These are phyloP conservation scores for Solanum chacoense DNA, from an alignment of 305 asterid species.

Conservation along the genomic window DNA sequence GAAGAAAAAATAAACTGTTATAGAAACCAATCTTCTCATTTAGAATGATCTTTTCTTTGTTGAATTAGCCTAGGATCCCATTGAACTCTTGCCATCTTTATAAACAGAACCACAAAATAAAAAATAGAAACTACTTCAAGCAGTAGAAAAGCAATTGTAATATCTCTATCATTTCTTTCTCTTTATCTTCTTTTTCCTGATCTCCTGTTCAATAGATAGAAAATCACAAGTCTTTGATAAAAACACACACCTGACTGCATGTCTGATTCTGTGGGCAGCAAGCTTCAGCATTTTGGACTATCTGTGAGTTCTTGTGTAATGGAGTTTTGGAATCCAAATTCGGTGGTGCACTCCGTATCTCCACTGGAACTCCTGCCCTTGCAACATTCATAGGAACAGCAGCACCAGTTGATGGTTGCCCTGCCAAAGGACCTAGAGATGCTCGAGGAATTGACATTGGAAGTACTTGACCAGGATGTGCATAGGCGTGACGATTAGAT, in stretches of 20 bases:
- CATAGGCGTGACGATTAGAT: slow-evolving; percentile 31
- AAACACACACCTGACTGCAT: slow-evolving; percentile 44
- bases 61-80: background rate
- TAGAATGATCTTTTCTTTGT: background rate
- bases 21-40: background rate
- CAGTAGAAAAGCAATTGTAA: background rate
- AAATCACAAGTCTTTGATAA: background rate
- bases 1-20: background rate
- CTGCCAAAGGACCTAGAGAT: slow-evolving; percentile 32
- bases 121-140: background rate
- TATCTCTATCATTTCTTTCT: background rate
- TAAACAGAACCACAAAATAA: slow-evolving; percentile 2
- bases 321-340: slow-evolving; percentile 15
- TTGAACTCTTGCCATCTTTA: background rate
- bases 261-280: slow-evolving; percentile 20
- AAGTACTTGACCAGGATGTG: slow-evolving; percentile 53
- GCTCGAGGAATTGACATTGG: slow-evolving; percentile 30
- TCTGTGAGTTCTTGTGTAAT: slow-evolving; percentile 16
- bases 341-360: slow-evolving; percentile 24
- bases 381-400: slow-evolving; percentile 22
- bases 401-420: slow-evolving; percentile 23
- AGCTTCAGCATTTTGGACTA: slow-evolving; percentile 25
- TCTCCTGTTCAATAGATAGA: background rate
- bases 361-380: slow-evolving; percentile 21
- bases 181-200: background rate